phyloP scores from a whole-genome alignment of 371 early-diverging fungal species.

The Haplosporangium sp. region DNA sequence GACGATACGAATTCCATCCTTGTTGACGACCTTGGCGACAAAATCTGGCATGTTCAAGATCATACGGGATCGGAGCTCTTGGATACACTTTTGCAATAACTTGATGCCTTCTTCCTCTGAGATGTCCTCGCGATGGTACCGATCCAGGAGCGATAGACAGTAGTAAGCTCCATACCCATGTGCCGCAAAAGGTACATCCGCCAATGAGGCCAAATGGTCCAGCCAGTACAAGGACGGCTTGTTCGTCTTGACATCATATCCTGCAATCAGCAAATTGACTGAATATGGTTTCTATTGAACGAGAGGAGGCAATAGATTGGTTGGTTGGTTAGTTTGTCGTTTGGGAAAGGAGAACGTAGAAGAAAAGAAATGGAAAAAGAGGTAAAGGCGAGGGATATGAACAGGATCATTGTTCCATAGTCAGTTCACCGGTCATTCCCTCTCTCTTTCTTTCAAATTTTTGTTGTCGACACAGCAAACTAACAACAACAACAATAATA shows the following conservation, averaged over 20 bases:
- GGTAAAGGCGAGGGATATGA: neutral
- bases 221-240: slow-evolving; percentile 91
- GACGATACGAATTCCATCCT: slow-evolving; percentile 79
- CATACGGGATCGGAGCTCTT: slow-evolving; percentile 89
- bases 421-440: no score
- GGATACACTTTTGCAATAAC: slow-evolving; percentile 85
- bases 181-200: slow-evolving; percentile 87
- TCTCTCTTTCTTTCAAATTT: neutral
- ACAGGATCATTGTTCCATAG: no score
- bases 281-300: slow-evolving; percentile 83
- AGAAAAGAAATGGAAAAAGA: neutral
- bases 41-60: slow-evolving; percentile 88
- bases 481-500: neutral
- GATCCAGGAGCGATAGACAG: slow-evolving; percentile 92
- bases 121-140: slow-evolving; percentile 89
- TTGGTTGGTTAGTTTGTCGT: no score
- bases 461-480: neutral
- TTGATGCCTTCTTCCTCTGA: slow-evolving; percentile 85
- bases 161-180: slow-evolving; percentile 96
- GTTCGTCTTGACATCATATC: slow-evolving; percentile 80
- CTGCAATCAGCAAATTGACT: slow-evolving; percentile 92
- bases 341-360: neutral
- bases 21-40: slow-evolving; percentile 85
- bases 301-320: neutral
- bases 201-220: slow-evolving; percentile 89